phyloP scores from a whole-genome alignment of 2,329 filamentous ascomycete genomes.

The Fusarium sp. region DNA sequence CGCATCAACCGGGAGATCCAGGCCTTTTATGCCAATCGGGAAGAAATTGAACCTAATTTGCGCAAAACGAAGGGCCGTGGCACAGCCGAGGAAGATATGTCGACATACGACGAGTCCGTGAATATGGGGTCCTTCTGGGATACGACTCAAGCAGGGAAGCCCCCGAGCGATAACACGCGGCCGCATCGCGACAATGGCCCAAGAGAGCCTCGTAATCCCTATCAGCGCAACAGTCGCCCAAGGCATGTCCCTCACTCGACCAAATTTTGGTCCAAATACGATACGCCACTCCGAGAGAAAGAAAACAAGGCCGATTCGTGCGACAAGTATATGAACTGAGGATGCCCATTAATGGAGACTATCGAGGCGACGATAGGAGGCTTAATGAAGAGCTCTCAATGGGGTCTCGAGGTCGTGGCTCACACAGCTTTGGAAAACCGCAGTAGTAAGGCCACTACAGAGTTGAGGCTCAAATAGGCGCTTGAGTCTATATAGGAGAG shows the following conservation, averaged over 20 bases:
- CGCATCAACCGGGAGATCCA: slow-evolving; percentile 56
- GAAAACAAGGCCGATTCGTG: too few species aligned
- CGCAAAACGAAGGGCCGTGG: slow-evolving; percentile 36
- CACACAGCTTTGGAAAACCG: neutral
- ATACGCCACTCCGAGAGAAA: too few species aligned
- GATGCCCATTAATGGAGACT: neutral
- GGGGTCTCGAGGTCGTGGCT: neutral
- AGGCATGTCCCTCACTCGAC: neutral
- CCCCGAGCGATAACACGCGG: neutral
- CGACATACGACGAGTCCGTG: slow-evolving; percentile 23
- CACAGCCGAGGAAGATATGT: slow-evolving; percentile 40
- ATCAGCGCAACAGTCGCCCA: neutral
- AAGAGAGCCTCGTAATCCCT: neutral
- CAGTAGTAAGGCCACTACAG: neutral
- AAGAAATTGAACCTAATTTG: slow-evolving; percentile 51
- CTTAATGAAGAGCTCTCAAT: too few species aligned
- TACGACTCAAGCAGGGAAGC: slow-evolving; percentile 42
- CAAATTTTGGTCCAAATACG: neutral
- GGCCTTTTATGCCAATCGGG: slow-evolving; percentile 52
- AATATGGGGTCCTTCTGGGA: slow-evolving; percentile 51
- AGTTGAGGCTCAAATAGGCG: neutral
- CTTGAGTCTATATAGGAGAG: neutral
- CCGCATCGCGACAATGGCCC: neutral
- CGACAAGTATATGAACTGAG: neutral
- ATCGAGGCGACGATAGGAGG: neutral